Evolutionary conservation across 306 rosid genomes (phyloP).

Genomic region (Fragaria nilgerrensis): DNA sequence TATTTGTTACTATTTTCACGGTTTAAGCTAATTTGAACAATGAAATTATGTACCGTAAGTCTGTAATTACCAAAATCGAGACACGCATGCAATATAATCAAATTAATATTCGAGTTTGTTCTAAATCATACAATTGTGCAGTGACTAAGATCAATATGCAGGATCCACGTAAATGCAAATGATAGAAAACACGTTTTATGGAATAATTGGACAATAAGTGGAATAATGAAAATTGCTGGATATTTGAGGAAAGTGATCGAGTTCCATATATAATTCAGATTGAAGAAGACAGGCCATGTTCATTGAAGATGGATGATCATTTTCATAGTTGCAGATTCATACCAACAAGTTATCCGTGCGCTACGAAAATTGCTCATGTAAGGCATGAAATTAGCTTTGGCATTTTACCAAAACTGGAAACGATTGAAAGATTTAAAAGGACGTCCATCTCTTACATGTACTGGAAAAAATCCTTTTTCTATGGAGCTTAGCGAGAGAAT

Average conservation of each 20-base stretch:
- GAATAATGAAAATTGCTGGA: not conserved
- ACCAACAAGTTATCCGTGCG: not conserved
- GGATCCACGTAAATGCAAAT: constrained; percentile 13
- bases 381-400: not conserved
- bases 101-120: not conserved
- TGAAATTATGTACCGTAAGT: too few relatives aligned
- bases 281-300: constrained; percentile 26
- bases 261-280: not conserved
- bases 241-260: not conserved
- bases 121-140: not conserved
- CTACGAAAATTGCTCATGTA: not conserved
- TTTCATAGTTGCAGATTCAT: not conserved
- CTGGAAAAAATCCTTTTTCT: not conserved
- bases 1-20: too few relatives aligned
- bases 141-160: not conserved
- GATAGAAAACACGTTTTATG: constrained; percentile 7
- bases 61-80: too few relatives aligned
- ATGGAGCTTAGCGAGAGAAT: not conserved
- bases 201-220: not conserved
- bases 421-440: not conserved
- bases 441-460: not conserved
- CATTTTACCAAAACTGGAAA: not conserved
- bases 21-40: too few relatives aligned
- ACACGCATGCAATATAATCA: too few relatives aligned
- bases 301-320: not conserved